Conservation (phyloP, 257 asterid genomes). For the Primulina huaijiensis region DNA sequence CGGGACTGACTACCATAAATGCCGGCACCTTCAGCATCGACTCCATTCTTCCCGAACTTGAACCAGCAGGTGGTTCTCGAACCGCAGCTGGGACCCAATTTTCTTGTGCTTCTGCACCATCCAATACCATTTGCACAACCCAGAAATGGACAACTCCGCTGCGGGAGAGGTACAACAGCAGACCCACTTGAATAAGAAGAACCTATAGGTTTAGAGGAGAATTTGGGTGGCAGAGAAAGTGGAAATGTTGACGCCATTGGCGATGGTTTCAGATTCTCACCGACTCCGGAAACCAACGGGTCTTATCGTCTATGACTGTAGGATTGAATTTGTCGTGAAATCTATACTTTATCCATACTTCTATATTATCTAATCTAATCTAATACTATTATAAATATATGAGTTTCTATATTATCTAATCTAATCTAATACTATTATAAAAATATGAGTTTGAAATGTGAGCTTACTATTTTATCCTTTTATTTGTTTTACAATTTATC, state of each 20-base stretch:
- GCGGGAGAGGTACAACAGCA: constrained; percentile 13
- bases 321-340: no score
- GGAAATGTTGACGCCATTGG: constrained; percentile 50
- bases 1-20: constrained; percentile 88
- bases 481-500: no score
- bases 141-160: constrained; percentile 33
- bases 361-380: no score
- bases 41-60: constrained; percentile 84
- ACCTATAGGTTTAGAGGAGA: constrained; percentile 22
- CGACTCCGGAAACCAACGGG: neutral
- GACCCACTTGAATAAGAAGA: constrained; percentile 20
- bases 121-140: constrained; percentile 34
- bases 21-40: constrained; percentile 92
- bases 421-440: no score
- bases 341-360: no score
- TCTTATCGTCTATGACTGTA: constrained; percentile 10
- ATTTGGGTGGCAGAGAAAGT: constrained; percentile 37
- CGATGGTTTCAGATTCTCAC: neutral
- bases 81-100: constrained; percentile 53
- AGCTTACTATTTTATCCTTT: no score
- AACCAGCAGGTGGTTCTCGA: constrained; percentile 78
- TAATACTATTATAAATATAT: no score
- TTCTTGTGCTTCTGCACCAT: constrained; percentile 42
- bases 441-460: no score
- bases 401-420: no score